These are phyloP conservation scores for Cladosporium sp. DNA, from an alignment of 2,329 filamentous ascomycete genomes.

Conservation along the genomic window DNA sequence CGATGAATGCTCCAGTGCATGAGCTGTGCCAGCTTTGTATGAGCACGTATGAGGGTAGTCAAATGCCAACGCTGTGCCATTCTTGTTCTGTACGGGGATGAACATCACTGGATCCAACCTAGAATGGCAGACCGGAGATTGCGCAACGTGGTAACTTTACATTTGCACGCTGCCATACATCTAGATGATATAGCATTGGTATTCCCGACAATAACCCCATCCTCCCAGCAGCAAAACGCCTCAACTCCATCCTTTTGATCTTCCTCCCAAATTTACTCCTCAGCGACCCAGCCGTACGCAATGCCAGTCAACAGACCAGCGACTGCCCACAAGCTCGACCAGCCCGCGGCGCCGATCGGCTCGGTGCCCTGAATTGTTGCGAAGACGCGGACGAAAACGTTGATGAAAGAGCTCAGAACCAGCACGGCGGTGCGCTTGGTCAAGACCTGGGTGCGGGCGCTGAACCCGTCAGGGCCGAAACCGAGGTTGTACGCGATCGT, in stretches of 20 bases:
- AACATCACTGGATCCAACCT: too few species aligned
- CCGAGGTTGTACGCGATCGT: slow-evolving; percentile 66
- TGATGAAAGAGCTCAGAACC: slow-evolving; percentile 42
- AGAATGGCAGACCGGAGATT: too few species aligned
- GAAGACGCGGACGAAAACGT: slow-evolving; percentile 61
- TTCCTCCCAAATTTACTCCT: not conserved
- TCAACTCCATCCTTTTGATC: not conserved
- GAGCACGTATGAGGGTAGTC: too few species aligned
- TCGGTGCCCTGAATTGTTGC: slow-evolving; percentile 68
- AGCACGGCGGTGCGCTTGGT: slow-evolving; percentile 52
- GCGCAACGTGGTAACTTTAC: too few species aligned
- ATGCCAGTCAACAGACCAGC: slow-evolving; percentile 59
- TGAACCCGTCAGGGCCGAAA: slow-evolving; percentile 59
- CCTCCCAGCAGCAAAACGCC: not conserved
- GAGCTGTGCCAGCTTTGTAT: too few species aligned
- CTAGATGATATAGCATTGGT: not conserved
- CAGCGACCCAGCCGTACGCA: slow-evolving; percentile 48
- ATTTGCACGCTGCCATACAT: not conserved
- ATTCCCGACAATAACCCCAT: not conserved
- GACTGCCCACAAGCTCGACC: slow-evolving; percentile 69
- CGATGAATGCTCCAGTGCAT: too few species aligned
- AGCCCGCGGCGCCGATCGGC: slow-evolving; percentile 63
- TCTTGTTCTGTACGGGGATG: too few species aligned
- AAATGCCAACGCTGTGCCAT: too few species aligned
- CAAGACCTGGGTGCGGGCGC: slow-evolving; percentile 60